These are phyloP conservation scores for Abortiporus biennis DNA, from an alignment of 1,284 basidiomycete species.

Conservation along the genomic window DNA sequence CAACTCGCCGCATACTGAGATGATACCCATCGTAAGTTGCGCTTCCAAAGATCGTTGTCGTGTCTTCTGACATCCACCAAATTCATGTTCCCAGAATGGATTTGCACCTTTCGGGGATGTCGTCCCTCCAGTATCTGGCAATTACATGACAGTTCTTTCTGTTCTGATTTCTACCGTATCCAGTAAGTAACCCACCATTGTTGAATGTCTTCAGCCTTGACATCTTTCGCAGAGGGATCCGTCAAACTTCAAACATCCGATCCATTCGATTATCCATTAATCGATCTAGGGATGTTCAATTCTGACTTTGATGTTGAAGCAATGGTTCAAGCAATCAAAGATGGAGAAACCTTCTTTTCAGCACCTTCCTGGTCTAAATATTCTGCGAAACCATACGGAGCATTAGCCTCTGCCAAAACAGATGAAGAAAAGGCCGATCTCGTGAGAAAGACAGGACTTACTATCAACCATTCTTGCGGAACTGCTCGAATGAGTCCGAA, in stretches of 20 bases:
- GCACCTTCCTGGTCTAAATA: conserved; percentile 15
- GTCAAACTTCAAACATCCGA: conserved; percentile 16
- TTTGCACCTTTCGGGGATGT: conserved; percentile 7
- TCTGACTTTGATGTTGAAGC: conserved; percentile 15
- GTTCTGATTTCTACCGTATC: conserved; percentile 28
- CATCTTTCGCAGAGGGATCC: conserved; percentile 16
- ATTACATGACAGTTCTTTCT: conserved; percentile 22
- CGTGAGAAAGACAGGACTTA: conserved; percentile 13
- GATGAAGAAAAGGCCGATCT: conserved; percentile 18
- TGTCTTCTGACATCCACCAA: not conserved
- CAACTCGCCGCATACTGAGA: conserved; percentile 13
- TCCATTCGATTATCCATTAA: conserved; percentile 16
- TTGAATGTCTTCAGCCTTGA: not conserved
- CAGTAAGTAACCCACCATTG: conserved; percentile 19
- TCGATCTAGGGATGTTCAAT: conserved; percentile 15
- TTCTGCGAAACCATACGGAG: conserved; percentile 14
- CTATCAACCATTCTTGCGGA: conserved; percentile 21
- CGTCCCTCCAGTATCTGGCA: conserved; percentile 19
- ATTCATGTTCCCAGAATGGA: conserved; percentile 2
- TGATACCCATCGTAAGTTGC: conserved; percentile 12
- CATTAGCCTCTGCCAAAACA: conserved; percentile 17
- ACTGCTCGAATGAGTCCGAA: conserved; percentile 21
- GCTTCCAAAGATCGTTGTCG: no score
- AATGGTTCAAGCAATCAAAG: conserved; percentile 15
- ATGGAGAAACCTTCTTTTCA: conserved; percentile 13